phyloP scores from a whole-genome alignment of 148 eudicot species.

The Rheum nobile region DNA sequence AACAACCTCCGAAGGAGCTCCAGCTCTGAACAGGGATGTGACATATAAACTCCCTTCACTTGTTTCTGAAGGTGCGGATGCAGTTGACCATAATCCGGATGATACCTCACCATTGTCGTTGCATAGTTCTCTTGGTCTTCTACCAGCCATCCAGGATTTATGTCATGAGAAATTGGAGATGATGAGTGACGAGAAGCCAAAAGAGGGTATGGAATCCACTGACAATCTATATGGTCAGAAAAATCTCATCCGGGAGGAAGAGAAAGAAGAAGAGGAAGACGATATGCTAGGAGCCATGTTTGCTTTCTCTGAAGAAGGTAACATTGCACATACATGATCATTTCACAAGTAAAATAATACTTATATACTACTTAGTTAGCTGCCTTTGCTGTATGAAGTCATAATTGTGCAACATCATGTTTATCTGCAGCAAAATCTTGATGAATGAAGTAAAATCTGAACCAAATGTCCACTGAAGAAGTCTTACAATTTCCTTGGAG shows the following conservation, averaged over 20 bases:
- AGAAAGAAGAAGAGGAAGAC: not conserved
- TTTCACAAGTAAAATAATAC: not conserved
- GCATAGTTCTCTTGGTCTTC: not conserved
- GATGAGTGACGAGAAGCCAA: not conserved
- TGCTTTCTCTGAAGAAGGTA: not conserved
- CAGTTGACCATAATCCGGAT: not conserved
- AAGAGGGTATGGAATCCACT: not conserved
- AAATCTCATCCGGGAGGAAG: not conserved
- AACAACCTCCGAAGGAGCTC: not conserved
- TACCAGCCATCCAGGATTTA: not conserved
- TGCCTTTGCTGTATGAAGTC: not conserved
- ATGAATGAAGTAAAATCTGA: not conserved
- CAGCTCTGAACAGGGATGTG: not conserved
- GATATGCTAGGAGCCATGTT: constrained; percentile 4
- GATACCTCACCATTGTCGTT: not conserved
- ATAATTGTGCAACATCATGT: not conserved
- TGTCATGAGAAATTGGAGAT: not conserved
- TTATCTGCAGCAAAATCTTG: constrained; percentile 1
- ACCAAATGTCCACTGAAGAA: not conserved
- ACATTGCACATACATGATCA: not conserved
- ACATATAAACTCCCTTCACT: not conserved
- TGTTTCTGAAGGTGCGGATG: not conserved
- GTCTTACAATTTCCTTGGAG: not conserved
- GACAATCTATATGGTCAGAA: not conserved
- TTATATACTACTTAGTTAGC: too few relatives aligned